Conservation (phyloP, 352 stramenopile species). For the Blastocystis hominis region DNA sequence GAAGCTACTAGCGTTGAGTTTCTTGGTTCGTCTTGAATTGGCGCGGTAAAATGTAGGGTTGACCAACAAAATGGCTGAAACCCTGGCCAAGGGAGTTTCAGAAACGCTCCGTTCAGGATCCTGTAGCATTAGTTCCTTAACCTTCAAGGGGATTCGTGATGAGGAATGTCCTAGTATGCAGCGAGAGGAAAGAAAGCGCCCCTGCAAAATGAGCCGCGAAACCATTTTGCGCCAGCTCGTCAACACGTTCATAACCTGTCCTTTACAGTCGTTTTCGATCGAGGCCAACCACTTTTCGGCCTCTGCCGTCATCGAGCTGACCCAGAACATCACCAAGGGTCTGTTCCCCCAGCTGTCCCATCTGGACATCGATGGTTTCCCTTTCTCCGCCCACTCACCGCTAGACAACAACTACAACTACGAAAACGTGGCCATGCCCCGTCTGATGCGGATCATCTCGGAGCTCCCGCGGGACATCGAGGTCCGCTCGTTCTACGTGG, state of each 20-base stretch:
- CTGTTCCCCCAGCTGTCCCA: not conserved
- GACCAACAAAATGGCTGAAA: constrained; percentile 20
- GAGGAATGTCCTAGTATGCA: constrained; percentile 13
- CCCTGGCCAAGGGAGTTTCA: not conserved
- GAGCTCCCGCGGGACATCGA: not conserved
- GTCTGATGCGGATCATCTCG: not conserved
- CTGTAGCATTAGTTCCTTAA: not conserved
- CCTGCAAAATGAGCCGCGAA: constrained; percentile 30
- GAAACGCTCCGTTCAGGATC: not conserved
- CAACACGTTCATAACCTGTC: not conserved
- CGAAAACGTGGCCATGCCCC: constrained; percentile 11
- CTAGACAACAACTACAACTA: constrained; percentile 52
- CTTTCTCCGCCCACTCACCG: not conserved
- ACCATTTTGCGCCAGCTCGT: not conserved
- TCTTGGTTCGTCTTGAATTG: not conserved
- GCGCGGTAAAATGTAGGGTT: not conserved
- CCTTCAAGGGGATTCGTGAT: constrained; percentile 32
- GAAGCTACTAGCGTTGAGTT: not conserved
- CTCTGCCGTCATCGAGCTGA: constrained; percentile 24
- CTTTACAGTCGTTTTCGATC: not conserved
- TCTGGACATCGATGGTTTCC: constrained; percentile 16
- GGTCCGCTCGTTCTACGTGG: constrained; percentile 29
- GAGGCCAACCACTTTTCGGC: constrained; percentile 14
- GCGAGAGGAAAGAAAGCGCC: constrained; percentile 11
- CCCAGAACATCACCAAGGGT: not conserved